Evolutionary conservation across 2,329 filamentous ascomycete genomes (phyloP), one percentile per base, ranked within the genome.

Genomic region (Daldinia eschscholtzii): DNA sequence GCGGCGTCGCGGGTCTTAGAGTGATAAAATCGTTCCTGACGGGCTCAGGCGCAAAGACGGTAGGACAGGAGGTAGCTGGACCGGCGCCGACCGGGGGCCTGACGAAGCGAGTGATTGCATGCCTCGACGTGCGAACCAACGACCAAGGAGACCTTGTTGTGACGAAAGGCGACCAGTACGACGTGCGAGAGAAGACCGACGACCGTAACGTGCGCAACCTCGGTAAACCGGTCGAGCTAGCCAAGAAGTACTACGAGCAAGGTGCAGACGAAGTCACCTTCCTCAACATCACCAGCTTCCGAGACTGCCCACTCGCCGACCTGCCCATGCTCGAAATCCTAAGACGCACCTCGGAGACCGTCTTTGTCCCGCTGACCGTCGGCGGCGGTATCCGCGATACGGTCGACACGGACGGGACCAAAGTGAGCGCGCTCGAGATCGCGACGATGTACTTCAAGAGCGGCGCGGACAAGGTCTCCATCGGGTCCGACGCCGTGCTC

Each of bases 131-230:
- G 57, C 92, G 96, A 48, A 89, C 94, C 60, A 99, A 99, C 80
- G 96, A 99, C 79, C 86, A 92, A 68, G 96, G 96, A 37, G 96
- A 99, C 80, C 86, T 99, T 9, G 96, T 99, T 0, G 96, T 99
- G 41, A 99, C 96, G 13, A 99, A 99, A 81, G 96, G 96, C 64
- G 96, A 99, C 81, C 95, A 98, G 80, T 99, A 99, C 83, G 96
- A 99, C 77, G 96, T 99, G 6, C 92, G 96, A 35, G 96, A 98
- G 77, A 98, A 98, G 81, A 84, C 85, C 23, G 85, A 83, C 13
- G 84, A 85, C 64, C 85, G 88, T 61, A 83, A 87, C 73, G 94
- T 99, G 39, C 90, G 96, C 71, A 99, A 99, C 80, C 86, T 99
- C 3, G 96, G 96, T 72, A 99, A 99, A 81, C 96, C 96, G 1